Evolutionary conservation across 805 yeast species (phyloP).

Genomic region (Wickerhamiella sergipiensis): DNA sequence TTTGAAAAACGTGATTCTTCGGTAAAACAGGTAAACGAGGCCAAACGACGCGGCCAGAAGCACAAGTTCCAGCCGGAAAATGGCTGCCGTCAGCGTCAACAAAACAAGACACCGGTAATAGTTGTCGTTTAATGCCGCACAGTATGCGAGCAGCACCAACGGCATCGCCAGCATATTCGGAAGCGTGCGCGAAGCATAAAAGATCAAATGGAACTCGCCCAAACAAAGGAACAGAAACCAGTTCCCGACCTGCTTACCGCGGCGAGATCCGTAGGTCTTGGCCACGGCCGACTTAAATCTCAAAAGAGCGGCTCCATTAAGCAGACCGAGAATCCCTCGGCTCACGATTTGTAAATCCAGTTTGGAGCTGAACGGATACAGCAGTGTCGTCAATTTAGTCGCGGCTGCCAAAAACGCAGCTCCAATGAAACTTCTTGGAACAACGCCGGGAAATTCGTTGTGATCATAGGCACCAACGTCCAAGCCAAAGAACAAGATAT

Average conservation of each 20-base stretch:
- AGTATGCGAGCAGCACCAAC: constrained; percentile 42
- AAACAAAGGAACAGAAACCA: constrained; percentile 50
- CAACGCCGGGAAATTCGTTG: constrained; percentile 68
- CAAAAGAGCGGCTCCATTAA: constrained; percentile 43
- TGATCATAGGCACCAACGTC: constrained; percentile 51
- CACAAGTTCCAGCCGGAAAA: constrained; percentile 61
- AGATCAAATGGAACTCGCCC: constrained; percentile 68
- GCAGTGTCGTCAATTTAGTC: constrained; percentile 27
- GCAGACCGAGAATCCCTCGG: constrained; percentile 48
- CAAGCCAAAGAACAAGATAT: constrained; percentile 52
- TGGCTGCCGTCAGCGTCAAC: constrained; percentile 47
- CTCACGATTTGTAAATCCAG: constrained; percentile 39
- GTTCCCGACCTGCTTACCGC: constrained; percentile 13
- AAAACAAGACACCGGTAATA: constrained; percentile 36
- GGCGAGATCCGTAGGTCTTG: constrained; percentile 15
- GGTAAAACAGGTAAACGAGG: constrained; percentile 31
- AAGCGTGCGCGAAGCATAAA: constrained; percentile 68
- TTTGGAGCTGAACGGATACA: constrained; percentile 25
- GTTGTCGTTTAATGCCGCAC: constrained; percentile 37
- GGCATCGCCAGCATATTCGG: constrained; percentile 81
- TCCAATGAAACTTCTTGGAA: constrained; percentile 76
- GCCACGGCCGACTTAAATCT: constrained; percentile 33
- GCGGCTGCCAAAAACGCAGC: constrained; percentile 40
- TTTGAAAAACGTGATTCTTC: constrained; percentile 26
- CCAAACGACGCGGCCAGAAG: constrained; percentile 35